Conservation (phyloP, 257 asterid species). For the Fraxinus cuspidata region DNA sequence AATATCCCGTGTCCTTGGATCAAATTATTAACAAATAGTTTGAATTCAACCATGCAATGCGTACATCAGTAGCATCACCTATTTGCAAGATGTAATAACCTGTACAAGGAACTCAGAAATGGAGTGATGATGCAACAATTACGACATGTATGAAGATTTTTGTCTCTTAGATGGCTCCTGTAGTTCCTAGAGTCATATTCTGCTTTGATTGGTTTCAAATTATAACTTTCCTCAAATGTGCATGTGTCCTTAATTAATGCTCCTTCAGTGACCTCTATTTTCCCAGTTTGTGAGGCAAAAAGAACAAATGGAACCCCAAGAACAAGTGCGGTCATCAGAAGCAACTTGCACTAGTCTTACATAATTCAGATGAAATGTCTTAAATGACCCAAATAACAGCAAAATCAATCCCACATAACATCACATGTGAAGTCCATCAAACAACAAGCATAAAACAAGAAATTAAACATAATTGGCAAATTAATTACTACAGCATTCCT, state of each 20-base stretch:
- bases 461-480: not conserved
- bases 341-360: not conserved
- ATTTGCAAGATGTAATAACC: not conserved
- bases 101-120: not conserved
- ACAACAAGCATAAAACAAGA: not conserved
- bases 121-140: not conserved
- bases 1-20: not conserved
- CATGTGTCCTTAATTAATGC: not conserved
- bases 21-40: not conserved
- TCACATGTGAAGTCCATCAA: conserved; percentile 19
- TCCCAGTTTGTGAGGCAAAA: not conserved
- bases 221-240: not conserved
- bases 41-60: not conserved
- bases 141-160: not conserved
- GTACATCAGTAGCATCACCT: not conserved
- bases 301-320: not conserved
- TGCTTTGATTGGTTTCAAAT: not conserved
- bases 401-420: not conserved
- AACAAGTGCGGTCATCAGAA: not conserved
- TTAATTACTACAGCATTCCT: not conserved
- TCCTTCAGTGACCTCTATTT: not conserved
- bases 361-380: not conserved
- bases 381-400: not conserved
- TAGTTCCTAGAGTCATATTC: not conserved
- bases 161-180: not conserved